phyloP scores from a whole-genome alignment of 2,329 filamentous ascomycete genomes.

The Colletotrichum orbiculare region DNA sequence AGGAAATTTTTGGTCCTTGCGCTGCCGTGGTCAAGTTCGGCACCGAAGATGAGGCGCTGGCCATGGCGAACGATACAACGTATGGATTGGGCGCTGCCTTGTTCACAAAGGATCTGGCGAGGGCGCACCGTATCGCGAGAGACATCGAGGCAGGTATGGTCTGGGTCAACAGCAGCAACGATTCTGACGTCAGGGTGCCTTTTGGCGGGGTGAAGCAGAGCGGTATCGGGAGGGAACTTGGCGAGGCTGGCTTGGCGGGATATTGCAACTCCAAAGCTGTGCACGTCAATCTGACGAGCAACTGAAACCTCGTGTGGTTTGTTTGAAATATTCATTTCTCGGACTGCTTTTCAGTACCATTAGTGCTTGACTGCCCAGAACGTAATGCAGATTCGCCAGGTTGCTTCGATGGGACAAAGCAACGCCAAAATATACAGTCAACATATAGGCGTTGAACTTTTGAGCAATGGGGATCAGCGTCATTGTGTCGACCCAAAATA shows the following conservation, averaged over 20 bases:
- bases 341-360: too few species aligned
- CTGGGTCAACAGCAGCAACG: slow-evolving; percentile 52
- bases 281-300: slow-evolving; percentile 43
- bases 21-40: slow-evolving; percentile 43
- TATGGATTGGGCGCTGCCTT: slow-evolving; percentile 68
- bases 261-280: slow-evolving; percentile 45
- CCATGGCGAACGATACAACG: slow-evolving; percentile 54
- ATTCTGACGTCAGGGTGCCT: slow-evolving; percentile 45
- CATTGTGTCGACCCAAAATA: too few species aligned
- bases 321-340: neutral
- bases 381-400: too few species aligned
- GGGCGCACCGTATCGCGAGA: slow-evolving; percentile 53
- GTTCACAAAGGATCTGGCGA: slow-evolving; percentile 64
- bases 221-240: slow-evolving; percentile 46
- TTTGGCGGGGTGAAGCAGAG: slow-evolving; percentile 49
- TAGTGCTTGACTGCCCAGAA: too few species aligned
- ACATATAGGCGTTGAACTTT: too few species aligned
- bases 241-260: slow-evolving; percentile 43
- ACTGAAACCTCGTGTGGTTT: neutral
- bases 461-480: too few species aligned
- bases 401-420: neutral
- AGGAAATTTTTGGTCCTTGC: slow-evolving; percentile 48
- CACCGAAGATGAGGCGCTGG: slow-evolving; percentile 47
- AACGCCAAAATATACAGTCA: too few species aligned
- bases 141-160: slow-evolving; percentile 66